Evolutionary conservation across 306 rosid genomes (phyloP), one percentile per base, ranked within the genome.

Genomic region (Pyrus betulifolia): DNA sequence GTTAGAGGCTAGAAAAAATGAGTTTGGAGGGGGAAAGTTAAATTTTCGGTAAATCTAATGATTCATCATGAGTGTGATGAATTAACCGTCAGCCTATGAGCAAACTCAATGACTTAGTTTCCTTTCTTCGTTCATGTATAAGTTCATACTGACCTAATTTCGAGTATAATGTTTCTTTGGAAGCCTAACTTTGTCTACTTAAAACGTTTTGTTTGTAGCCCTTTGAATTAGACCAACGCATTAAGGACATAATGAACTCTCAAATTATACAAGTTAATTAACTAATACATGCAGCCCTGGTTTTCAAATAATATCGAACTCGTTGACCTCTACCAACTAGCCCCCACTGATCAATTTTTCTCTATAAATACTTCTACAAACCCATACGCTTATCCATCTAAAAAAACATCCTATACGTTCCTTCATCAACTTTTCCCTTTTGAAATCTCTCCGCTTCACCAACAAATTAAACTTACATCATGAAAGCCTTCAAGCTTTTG

Each of bases 401-500:
- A 4, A 51, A 52, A 42, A 42, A 42, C 58, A 52, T 52, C 21
- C 5, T 14, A 52, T 52, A 52, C 58, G 8, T 17, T 13, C n/a
- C 21, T 14, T 17, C 58, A 52, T 52, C 58, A 14, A 13, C n/a
- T 52, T 19, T 42, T 42, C 45, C 45, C 4, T 9, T 42, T 40
- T 40, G 1, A 8, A 5, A 42, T 54, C 59, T 54, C 58, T 52
- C 10, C 8, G 22, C 10, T 22, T 58, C 68, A 7, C 13, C 68
- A 63, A 63, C 17, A 22, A 10, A 22, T 8, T n/a, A 66, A 3
- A 28, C 67, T 3, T 21, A 2, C 35, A 86, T 86, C 33, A 86
- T 87, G 90, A 72, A 68, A 42, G 60, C 71, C 74, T 49, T 62
- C 66, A 78, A 57, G 6, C 62, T 76, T 23, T 76, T 82, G 35